Evolutionary conservation across 441 rosid species (phyloP).

Genomic region (Raphanus hybrid): DNA sequence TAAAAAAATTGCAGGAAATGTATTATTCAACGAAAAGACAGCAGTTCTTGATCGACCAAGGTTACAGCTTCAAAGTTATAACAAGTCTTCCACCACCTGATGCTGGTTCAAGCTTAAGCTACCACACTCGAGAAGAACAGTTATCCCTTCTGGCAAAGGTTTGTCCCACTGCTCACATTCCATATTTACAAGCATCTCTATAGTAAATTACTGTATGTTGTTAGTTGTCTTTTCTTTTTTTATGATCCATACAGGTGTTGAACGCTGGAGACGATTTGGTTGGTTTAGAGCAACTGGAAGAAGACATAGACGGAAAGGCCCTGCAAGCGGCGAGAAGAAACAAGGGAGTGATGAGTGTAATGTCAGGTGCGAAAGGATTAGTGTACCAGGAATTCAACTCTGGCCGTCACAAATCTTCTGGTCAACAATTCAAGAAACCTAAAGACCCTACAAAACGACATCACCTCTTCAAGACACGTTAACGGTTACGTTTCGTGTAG

Average conservation of each 20-base stretch:
- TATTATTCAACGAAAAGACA: slow-evolving; percentile 96
- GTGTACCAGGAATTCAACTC: slow-evolving; percentile 93
- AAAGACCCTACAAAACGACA: slow-evolving; percentile 89
- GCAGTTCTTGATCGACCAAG: slow-evolving; percentile 97
- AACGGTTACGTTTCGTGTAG: slow-evolving; percentile 44
- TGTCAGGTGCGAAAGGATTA: slow-evolving; percentile 92
- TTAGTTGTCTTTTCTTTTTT: background rate
- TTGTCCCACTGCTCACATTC: background rate
- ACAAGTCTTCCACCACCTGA: slow-evolving; percentile 91
- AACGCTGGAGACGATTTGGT: slow-evolving; percentile 88
- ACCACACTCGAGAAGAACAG: slow-evolving; percentile 69
- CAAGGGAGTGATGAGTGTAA: slow-evolving; percentile 74
- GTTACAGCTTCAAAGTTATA: slow-evolving; percentile 97
- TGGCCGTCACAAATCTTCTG: slow-evolving; percentile 44
- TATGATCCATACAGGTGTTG: slow-evolving; percentile 47
- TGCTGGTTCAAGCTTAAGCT: slow-evolving; percentile 80
- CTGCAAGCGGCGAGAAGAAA: slow-evolving; percentile 74
- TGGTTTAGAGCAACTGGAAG: slow-evolving; percentile 87
- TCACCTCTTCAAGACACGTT: slow-evolving; percentile 68
- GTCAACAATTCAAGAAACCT: slow-evolving; percentile 66
- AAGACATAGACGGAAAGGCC: slow-evolving; percentile 88
- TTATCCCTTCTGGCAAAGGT: slow-evolving; percentile 75
- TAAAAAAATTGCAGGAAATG: slow-evolving; percentile 71
- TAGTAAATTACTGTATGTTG: background rate
- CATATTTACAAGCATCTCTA: background rate